Evolutionary conservation across 805 yeast species (phyloP).

Genomic region (Starmerella scarabaei): DNA sequence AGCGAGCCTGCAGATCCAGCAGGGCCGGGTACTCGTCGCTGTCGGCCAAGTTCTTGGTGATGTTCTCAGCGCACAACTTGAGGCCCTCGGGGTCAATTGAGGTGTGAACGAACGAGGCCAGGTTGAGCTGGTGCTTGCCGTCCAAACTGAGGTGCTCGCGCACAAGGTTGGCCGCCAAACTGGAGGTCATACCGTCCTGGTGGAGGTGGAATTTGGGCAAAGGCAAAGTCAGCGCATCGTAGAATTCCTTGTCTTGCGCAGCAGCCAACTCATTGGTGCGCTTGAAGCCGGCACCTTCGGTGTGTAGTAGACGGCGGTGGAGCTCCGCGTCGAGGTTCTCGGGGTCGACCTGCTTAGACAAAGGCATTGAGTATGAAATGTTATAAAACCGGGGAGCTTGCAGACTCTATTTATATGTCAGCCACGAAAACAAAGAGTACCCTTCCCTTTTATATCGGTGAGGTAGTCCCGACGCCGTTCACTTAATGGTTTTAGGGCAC

Average conservation of each 20-base stretch:
- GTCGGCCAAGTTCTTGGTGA: slow-evolving; percentile 82
- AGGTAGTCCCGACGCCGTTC: no score
- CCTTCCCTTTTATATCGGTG: no score
- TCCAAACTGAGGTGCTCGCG: slow-evolving; percentile 67
- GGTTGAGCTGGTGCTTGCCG: slow-evolving; percentile 69
- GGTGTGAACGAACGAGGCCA: slow-evolving; percentile 86
- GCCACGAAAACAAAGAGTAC: no score
- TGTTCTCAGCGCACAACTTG: slow-evolving; percentile 49
- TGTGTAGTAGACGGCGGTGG: not conserved
- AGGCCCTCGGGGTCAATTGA: slow-evolving; percentile 41
- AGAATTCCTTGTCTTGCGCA: slow-evolving; percentile 1
- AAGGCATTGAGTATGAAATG: no score
- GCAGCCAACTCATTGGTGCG: not conserved
- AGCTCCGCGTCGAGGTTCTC: not conserved
- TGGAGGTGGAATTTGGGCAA: slow-evolving; percentile 51
- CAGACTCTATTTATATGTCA: no score
- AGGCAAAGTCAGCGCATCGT: slow-evolving; percentile 15
- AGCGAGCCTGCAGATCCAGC: slow-evolving; percentile 65
- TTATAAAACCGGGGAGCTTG: no score
- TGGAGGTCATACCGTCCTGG: slow-evolving; percentile 38
- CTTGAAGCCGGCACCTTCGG: not conserved
- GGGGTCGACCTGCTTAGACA: not conserved
- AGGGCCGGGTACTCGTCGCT: slow-evolving; percentile 86
- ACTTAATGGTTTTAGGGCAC: no score
- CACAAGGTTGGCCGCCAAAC: slow-evolving; percentile 47